Conservation (phyloP, 2,329 filamentous ascomycete genomes). For the Camptophora hylomeconis region DNA sequence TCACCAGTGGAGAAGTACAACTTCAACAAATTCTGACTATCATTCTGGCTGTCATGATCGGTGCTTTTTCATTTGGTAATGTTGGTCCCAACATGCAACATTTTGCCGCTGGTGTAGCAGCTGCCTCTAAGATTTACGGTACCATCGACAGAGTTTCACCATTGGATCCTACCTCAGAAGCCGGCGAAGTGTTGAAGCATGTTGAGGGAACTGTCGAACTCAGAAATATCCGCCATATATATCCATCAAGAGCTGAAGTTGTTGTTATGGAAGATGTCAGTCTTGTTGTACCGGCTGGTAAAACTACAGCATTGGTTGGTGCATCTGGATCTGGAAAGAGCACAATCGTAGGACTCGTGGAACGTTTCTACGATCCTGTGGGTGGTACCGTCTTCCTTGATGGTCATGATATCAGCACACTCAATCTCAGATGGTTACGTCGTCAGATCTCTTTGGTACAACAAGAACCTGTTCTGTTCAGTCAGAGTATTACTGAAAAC, state of each 20-base stretch:
- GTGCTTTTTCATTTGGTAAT: conserved; percentile 80
- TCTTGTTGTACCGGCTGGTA: conserved; percentile 70
- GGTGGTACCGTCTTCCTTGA: conserved; percentile 67
- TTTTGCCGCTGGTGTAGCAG: conserved; percentile 70
- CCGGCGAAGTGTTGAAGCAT: conserved; percentile 59
- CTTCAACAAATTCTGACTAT: conserved; percentile 69
- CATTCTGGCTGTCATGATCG: conserved; percentile 82
- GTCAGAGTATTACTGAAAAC: conserved; percentile 77
- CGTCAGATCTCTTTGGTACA: conserved; percentile 87
- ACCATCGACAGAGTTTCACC: conserved; percentile 85
- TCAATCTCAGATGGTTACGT: conserved; percentile 84
- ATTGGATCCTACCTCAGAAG: conserved; percentile 59
- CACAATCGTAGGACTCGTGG: conserved; percentile 83
- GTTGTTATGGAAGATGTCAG: conserved; percentile 75
- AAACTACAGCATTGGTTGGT: conserved; percentile 85
- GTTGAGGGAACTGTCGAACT: conserved; percentile 71
- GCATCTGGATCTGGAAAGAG: conserved; percentile 91
- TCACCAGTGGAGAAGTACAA: conserved; percentile 51
- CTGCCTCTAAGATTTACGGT: conserved; percentile 81
- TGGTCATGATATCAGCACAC: conserved; percentile 62
- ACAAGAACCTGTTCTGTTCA: conserved; percentile 85
- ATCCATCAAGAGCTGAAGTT: conserved; percentile 84
- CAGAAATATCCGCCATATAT: conserved; percentile 77
- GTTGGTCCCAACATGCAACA: conserved; percentile 76
- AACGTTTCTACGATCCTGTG: conserved; percentile 88